Percentiles rank a stretch among this genome's conserved stretches.
Conservation (phyloP, 129 eudicot genomes). For the Saposhnikovia divaricata region DNA sequence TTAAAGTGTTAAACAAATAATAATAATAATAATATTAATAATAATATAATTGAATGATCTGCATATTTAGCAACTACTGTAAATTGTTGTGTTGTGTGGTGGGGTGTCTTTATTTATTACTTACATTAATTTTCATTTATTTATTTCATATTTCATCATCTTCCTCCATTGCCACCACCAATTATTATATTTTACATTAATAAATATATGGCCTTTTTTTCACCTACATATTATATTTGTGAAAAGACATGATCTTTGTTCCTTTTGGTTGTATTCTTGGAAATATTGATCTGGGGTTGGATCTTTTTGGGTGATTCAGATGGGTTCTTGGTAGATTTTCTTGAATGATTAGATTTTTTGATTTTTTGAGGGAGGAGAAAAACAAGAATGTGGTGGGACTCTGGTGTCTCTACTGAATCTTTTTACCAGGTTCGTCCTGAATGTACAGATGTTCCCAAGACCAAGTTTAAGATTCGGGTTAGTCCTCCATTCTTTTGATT, state of each 20-base stretch:
- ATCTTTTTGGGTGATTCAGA: conserved; percentile 14
- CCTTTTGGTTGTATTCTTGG: conserved; percentile 9
- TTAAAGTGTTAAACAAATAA: not conserved
- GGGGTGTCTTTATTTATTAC: not conserved
- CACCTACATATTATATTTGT: not conserved
- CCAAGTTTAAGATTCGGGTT: conserved; percentile 91
- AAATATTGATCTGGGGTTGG: conserved; percentile 33
- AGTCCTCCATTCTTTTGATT: not conserved
- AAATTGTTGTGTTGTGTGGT: not conserved
- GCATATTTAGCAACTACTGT: conserved; percentile 3
- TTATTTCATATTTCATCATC: not conserved
- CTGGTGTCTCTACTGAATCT: conserved; percentile 71
- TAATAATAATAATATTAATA: no score
- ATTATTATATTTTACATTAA: not conserved
- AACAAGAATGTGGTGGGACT: conserved; percentile 44
- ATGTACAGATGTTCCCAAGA: conserved; percentile 72
- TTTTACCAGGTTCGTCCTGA: conserved; percentile 79
- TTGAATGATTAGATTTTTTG: not conserved
- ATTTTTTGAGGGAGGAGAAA: not conserved
- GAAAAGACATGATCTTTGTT: conserved; percentile 18
- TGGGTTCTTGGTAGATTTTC: not conserved
- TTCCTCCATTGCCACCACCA: not conserved
- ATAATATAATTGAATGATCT: not conserved
- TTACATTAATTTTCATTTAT: not conserved
- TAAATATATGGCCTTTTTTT: not conserved